Evolutionary conservation across 148 eudicot genomes (phyloP).

Genomic region (Fagopyrum homotropicum): DNA sequence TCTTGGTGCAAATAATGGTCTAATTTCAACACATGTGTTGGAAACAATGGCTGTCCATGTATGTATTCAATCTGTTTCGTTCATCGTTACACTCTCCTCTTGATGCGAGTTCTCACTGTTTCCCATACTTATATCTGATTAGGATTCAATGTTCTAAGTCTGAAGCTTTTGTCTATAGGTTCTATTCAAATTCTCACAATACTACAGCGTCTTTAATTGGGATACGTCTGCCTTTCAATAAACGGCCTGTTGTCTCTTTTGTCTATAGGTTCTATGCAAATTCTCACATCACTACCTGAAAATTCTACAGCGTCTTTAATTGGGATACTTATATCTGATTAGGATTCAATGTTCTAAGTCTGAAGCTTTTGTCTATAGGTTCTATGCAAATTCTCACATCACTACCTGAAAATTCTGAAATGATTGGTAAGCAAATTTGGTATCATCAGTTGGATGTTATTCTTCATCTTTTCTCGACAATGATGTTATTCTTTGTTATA

Average conservation of each 20-base stretch:
- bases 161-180: constrained; percentile 26
- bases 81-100: constrained; percentile 33
- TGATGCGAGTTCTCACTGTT: constrained; percentile 28
- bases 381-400: no score
- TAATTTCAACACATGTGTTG: constrained; percentile 53
- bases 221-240: constrained; percentile 26
- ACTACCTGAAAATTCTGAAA: constrained; percentile 22
- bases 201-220: constrained; percentile 54
- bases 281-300: no score
- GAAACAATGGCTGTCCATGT: constrained; percentile 35
- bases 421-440: constrained; percentile 26
- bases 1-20: constrained; percentile 46
- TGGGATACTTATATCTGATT: no score
- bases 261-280: no score
- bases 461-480: neutral
- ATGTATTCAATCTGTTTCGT: constrained; percentile 36
- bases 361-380: no score
- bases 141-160: neutral
- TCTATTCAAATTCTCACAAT: constrained; percentile 35
- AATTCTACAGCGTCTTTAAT: no score
- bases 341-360: no score
- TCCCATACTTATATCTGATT: neutral
- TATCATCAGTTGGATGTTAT: neutral
- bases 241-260: no score
- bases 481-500: constrained; percentile 4